A percentile compares a stretch with the other conserved stretches of the same genome.
These are phyloP conservation scores for Mycena sanguinolenta DNA, from an alignment of 768 basidiomycete species.

Conservation along the genomic window DNA sequence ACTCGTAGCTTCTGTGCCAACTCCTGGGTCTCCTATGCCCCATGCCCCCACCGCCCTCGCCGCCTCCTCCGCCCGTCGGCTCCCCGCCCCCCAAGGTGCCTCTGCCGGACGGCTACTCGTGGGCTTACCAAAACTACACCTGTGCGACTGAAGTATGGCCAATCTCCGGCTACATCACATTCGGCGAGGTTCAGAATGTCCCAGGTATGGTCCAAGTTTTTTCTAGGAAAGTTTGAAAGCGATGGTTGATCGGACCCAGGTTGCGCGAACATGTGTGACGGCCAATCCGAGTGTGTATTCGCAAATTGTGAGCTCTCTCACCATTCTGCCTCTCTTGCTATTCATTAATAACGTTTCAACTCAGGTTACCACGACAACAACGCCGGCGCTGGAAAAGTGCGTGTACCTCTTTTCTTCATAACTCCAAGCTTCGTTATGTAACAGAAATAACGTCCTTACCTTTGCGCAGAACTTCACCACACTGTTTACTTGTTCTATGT, in stretches of 20 bases:
- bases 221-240: too few species aligned
- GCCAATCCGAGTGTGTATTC: background rate
- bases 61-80: too few species aligned
- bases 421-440: background rate
- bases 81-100: background rate
- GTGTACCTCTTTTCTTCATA: background rate
- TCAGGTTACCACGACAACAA: slow-evolving; percentile 34
- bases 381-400: slow-evolving; percentile 13
- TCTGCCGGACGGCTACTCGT: slow-evolving; percentile 2
- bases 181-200: slow-evolving; percentile 12
- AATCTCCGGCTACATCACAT: slow-evolving; percentile 12
- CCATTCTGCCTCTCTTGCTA: background rate
- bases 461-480: slow-evolving; percentile 5
- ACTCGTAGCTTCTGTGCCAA: slow-evolving; percentile 12
- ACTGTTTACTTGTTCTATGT: slow-evolving; percentile 32
- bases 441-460: background rate
- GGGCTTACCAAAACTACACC: slow-evolving; percentile 8
- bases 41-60: background rate
- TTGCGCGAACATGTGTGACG: slow-evolving; percentile 30
- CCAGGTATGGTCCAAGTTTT: slow-evolving; percentile 9
- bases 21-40: slow-evolving; percentile 9
- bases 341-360: background rate
- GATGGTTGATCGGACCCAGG: background rate
- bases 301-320: slow-evolving; percentile 22
- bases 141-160: slow-evolving; percentile 18